Conservation (phyloP, 495 filamentous ascomycete species). For the Xylaria castorea region DNA sequence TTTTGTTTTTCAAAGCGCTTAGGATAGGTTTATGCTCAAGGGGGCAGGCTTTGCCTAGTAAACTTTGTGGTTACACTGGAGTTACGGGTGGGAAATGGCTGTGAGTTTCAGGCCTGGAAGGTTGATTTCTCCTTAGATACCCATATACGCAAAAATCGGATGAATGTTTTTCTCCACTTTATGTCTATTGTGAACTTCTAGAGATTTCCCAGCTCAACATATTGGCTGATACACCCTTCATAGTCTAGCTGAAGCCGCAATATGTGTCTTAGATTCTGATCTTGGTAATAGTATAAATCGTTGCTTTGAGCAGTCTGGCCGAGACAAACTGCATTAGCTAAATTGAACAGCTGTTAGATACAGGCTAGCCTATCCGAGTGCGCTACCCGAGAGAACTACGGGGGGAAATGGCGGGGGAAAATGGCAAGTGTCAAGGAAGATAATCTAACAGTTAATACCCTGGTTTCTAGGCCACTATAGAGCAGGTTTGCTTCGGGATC, state of each 20-base stretch:
- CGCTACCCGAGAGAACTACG: background rate
- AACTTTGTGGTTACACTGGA: background rate
- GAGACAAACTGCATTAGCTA: conserved; percentile 18
- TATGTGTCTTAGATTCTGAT: conserved; percentile 1
- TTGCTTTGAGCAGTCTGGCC: conserved; percentile 16
- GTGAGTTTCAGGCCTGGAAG: background rate
- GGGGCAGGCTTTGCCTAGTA: background rate
- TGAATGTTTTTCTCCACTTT: background rate
- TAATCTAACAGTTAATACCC: background rate
- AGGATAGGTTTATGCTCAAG: background rate
- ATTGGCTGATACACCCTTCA: background rate
- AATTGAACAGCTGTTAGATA: background rate
- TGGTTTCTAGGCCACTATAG: background rate
- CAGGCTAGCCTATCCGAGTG: background rate
- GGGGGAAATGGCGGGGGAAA: too few species aligned
- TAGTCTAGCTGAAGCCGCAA: background rate
- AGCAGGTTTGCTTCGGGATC: background rate
- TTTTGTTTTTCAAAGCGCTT: background rate
- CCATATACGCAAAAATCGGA: background rate
- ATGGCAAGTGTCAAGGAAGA: background rate
- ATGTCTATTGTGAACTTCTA: background rate
- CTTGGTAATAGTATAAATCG: background rate
- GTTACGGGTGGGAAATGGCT: background rate
- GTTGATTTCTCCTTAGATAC: background rate
- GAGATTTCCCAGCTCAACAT: background rate